Conservation (phyloP, 441 rosid genomes). For the Dalechampia spathulata region DNA sequence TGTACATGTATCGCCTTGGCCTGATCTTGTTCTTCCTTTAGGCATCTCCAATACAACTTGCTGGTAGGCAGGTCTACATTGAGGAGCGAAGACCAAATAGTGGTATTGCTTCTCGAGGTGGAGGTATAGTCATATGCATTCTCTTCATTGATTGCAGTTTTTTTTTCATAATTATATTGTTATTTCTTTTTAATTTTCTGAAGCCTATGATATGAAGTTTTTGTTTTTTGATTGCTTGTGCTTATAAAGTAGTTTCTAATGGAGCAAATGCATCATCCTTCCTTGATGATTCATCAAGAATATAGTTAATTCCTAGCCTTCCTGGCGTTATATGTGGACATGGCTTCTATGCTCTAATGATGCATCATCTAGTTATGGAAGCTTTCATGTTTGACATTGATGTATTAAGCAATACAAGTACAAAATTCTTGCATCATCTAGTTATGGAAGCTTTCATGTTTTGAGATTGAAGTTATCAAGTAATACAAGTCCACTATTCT, state of each 20-base stretch:
- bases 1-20: neutral
- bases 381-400: too few species aligned
- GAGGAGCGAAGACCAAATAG: conserved; percentile 97
- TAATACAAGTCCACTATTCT: too few species aligned
- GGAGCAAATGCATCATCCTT: neutral
- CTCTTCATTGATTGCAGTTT: neutral
- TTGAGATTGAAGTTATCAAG: too few species aligned
- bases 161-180: neutral
- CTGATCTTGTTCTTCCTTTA: conserved; percentile 18
- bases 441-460: too few species aligned
- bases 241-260: neutral
- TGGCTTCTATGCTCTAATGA: neutral
- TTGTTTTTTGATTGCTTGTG: neutral
- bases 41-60: conserved; percentile 93
- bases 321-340: neutral
- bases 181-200: neutral
- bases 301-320: neutral
- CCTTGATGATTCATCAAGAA: neutral
- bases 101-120: conserved; percentile 70
- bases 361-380: neutral
- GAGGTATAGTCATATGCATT: conserved; percentile 49
- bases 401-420: too few species aligned
- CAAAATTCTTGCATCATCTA: too few species aligned
- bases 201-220: neutral
- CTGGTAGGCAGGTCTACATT: conserved; percentile 81